Evolutionary conservation across 108 stramenopile species (phyloP), one percentile per base, ranked within the genome.

Genomic region (Fragilariopsis cylindrus): DNA sequence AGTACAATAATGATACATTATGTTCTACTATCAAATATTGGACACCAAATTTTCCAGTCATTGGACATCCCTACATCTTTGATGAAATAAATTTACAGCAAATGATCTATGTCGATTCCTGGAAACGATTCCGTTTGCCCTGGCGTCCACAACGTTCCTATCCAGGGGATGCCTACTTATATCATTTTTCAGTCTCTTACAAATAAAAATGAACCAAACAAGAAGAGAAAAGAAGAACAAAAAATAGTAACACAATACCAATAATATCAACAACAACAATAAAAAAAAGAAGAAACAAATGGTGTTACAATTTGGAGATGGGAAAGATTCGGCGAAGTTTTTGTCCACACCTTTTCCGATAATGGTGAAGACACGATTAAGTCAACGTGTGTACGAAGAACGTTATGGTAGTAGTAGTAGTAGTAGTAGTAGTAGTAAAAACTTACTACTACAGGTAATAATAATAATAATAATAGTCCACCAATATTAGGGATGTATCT

Each of bases 261-360:
- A 30, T 2, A 19, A 19, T 1, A n/a, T 0, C 52, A 53, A n/a
- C 52, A 53, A 53, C 52, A 53, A 12, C n/a, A 0, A 53, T 1
- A 53, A 1, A 2, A 15, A 12, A 2, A 0, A 12, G 15, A 53
- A 53, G 15, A 53, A 53, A 53, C 52, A 53, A 53, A 53, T 53
- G 52, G 15, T 53, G 2, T 3, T 53, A n/a, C 52, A 53, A n/a
- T 53, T 53, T 53, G 52, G 52, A 0, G 52, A 53, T 53, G 52
- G 52, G 15, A 53, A 53, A n/a, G 52, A 53, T n/a, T 53, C 52
- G 52, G 52, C 52, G 15, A 53, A 53, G 15, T 53, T 53, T 53
- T n/a, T 53, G 52, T 53, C 52, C n/a, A 53, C 52, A n/a, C 52
- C 52, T 12, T 53, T 2, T n/a, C 52, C 52, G 1, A 53, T 53